phyloP scores from a whole-genome alignment of 2,329 filamentous ascomycete species.

The Xylariaceae sp. region DNA sequence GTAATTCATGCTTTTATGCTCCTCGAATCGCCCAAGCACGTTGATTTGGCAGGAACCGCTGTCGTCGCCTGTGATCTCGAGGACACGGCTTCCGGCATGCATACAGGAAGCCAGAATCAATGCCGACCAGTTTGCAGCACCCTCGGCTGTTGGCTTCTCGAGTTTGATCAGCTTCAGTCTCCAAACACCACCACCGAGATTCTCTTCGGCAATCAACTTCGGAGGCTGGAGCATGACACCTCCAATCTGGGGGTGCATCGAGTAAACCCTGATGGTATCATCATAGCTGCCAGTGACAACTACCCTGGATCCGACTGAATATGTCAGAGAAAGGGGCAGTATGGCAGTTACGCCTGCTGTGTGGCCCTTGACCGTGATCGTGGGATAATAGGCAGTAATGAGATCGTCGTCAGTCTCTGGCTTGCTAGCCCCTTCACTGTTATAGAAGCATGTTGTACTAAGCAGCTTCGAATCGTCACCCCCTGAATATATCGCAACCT shows the following conservation, averaged over 20 bases:
- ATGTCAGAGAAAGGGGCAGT: conserved; percentile 54
- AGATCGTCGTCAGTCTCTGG: conserved; percentile 13
- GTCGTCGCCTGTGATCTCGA: conserved; percentile 39
- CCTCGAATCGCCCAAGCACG: conserved; percentile 67
- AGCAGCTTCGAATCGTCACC: conserved; percentile 68
- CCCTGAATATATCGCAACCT: conserved; percentile 56
- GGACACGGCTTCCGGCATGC: conserved; percentile 76
- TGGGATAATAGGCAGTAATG: conserved; percentile 22
- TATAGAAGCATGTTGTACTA: conserved; percentile 36
- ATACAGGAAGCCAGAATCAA: conserved; percentile 83
- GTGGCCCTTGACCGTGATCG: conserved; percentile 50
- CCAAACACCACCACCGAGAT: conserved; percentile 83
- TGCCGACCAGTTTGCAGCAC: conserved; percentile 22
- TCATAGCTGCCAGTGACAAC: conserved; percentile 90
- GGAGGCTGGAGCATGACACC: conserved; percentile 40
- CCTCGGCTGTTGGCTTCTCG: conserved; percentile 22
- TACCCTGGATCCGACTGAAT: conserved; percentile 45
- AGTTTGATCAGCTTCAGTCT: conserved; percentile 59
- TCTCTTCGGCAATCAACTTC: conserved; percentile 55
- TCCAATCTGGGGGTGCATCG: conserved; percentile 39
- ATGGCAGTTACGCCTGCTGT: conserved; percentile 85
- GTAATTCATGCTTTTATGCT: conserved; percentile 94
- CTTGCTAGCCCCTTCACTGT: conserved; percentile 6
- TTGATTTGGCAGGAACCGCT: conserved; percentile 52
- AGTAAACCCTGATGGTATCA: conserved; percentile 67